Evolutionary conservation across 176 grass and related monocot species (phyloP).

Genomic region (Musa troglodytarum): DNA sequence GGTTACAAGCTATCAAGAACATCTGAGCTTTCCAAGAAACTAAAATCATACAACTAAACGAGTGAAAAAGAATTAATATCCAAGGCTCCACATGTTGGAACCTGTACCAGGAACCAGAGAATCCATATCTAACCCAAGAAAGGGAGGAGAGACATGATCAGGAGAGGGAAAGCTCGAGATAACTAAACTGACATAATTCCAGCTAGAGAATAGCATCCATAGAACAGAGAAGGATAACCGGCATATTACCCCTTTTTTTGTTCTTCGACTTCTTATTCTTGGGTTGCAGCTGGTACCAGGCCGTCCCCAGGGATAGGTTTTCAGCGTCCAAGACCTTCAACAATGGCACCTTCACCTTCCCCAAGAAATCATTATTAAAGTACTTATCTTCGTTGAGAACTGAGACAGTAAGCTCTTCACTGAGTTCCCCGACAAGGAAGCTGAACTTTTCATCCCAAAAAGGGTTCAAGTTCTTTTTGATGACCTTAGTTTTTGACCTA

Average conservation of each 20-base stretch:
- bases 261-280: constrained; percentile 63
- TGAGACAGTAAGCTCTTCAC: constrained; percentile 52
- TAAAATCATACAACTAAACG: constrained; percentile 19
- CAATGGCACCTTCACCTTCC: constrained; percentile 53
- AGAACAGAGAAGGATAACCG: constrained; percentile 5
- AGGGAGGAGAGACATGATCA: no score
- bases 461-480: constrained; percentile 85
- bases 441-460: constrained; percentile 88
- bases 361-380: constrained; percentile 70
- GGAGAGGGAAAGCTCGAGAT: no score
- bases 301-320: constrained; percentile 38
- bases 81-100: not conserved
- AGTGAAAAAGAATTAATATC: constrained; percentile 12
- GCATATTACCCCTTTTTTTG: constrained; percentile 51
- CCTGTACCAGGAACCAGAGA: not conserved
- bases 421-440: constrained; percentile 48
- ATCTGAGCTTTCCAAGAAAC: no score
- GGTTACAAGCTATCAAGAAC: no score
- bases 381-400: constrained; percentile 72
- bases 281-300: constrained; percentile 70
- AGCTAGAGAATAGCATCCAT: not conserved
- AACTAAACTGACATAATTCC: not conserved
- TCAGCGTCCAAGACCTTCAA: constrained; percentile 46
- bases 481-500: constrained; percentile 63
- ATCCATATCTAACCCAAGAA: no score